These are phyloP conservation scores for Pyricularia sp. DNA, from an alignment of 2,329 filamentous ascomycete genomes.

Conservation along the genomic window DNA sequence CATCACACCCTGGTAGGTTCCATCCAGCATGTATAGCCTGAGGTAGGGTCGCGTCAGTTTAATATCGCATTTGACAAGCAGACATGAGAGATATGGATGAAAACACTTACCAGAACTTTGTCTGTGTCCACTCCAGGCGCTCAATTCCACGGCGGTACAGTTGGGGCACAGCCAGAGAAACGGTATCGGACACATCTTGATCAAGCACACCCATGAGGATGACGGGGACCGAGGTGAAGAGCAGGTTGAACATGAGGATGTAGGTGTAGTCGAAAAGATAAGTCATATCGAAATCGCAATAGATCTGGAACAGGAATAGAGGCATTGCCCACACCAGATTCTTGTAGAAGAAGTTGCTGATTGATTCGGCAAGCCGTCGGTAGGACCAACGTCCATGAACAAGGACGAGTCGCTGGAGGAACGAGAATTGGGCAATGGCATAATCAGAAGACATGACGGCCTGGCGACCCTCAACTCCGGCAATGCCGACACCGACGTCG, in stretches of 20 bases:
- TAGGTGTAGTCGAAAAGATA: slow-evolving; percentile 98
- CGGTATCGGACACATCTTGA: slow-evolving; percentile 88
- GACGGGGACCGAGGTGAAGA: slow-evolving; percentile 89
- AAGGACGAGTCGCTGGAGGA: slow-evolving; percentile 69
- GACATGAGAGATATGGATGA: background rate
- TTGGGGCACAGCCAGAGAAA: slow-evolving; percentile 88
- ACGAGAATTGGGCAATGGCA: slow-evolving; percentile 87
- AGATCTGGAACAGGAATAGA: slow-evolving; percentile 96
- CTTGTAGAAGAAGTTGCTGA: slow-evolving; percentile 99
- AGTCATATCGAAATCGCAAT: slow-evolving; percentile 88
- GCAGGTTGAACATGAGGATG: slow-evolving; percentile 90
- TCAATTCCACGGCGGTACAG: slow-evolving; percentile 93
- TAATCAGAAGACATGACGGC: slow-evolving; percentile 96
- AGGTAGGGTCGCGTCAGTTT: slow-evolving; percentile 1
- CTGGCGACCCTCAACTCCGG: slow-evolving; percentile 81
- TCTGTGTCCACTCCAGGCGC: slow-evolving; percentile 88
- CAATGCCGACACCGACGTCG: slow-evolving; percentile 91
- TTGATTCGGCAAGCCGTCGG: slow-evolving; percentile 78
- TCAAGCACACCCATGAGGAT: slow-evolving; percentile 94
- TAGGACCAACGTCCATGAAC: slow-evolving; percentile 97
- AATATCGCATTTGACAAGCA: slow-evolving; percentile 14
- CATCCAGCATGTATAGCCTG: slow-evolving; percentile 89
- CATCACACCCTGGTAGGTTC: slow-evolving; percentile 86
- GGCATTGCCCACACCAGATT: slow-evolving; percentile 96
- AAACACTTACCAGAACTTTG: slow-evolving; percentile 77